Conservation (phyloP, 345 rosid species). For the Brassica cretica region DNA sequence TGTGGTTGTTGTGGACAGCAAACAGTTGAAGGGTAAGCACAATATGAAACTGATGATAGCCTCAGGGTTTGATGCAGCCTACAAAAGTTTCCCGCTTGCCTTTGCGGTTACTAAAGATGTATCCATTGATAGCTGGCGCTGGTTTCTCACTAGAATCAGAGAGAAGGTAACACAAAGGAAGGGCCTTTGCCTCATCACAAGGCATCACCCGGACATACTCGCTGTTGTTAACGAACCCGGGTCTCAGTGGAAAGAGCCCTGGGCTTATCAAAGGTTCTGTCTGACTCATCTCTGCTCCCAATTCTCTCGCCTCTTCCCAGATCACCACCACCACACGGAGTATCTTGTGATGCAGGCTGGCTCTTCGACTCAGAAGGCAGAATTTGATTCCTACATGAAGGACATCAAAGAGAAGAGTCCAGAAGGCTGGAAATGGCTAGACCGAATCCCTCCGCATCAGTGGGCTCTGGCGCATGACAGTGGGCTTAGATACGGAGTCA, state of each 20-base stretch:
- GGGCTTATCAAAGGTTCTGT: slow-evolving; percentile 23
- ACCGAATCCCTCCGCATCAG: not conserved
- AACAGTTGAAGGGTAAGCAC: not conserved
- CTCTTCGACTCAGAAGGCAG: not conserved
- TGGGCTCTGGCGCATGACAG: slow-evolving; percentile 24
- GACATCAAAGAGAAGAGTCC: not conserved
- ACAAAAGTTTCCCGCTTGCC: not conserved
- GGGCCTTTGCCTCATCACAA: slow-evolving; percentile 8
- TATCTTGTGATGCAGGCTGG: not conserved
- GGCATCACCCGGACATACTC: slow-evolving; percentile 16
- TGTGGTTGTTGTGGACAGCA: not conserved
- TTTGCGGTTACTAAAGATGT: slow-evolving; percentile 18
- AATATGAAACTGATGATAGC: slow-evolving; percentile 16
- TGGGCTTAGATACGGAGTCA: slow-evolving; percentile 16
- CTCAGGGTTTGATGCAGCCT: not conserved
- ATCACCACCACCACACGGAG: not conserved
- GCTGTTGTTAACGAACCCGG: not conserved
- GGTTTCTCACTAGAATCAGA: slow-evolving; percentile 15
- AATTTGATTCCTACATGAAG: not conserved
- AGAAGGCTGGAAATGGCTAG: slow-evolving; percentile 21
- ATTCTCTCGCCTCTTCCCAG: not conserved
- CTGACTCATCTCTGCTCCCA: not conserved
- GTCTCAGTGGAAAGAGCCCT: slow-evolving; percentile 13
- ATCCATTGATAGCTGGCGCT: not conserved
- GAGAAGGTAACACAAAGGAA: slow-evolving; percentile 29